These are phyloP conservation scores for Collybia nuda DNA, from an alignment of 768 basidiomycete species.

Conservation along the genomic window DNA sequence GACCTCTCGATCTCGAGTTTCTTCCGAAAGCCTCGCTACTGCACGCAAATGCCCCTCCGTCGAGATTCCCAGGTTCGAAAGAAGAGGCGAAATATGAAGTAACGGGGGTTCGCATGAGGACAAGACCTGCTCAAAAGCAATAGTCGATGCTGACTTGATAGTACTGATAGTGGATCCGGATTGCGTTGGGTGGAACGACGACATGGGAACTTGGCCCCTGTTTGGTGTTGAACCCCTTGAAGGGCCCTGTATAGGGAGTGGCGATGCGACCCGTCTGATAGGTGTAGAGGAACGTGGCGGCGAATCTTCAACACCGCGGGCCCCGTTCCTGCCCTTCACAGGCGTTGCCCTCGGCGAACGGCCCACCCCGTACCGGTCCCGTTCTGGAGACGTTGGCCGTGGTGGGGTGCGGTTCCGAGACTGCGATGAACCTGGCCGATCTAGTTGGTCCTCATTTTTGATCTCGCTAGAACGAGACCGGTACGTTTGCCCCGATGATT, in stretches of 20 bases:
- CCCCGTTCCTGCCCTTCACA: neutral
- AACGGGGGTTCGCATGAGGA: slow-evolving; percentile 65
- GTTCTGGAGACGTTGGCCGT: slow-evolving; percentile 11
- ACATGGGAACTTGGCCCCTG: slow-evolving; percentile 4
- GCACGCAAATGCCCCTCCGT: slow-evolving; percentile 63
- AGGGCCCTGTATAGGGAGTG: slow-evolving; percentile 4
- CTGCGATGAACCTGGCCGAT: too few relatives aligned
- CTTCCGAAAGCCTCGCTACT: slow-evolving; percentile 58
- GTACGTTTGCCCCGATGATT: slow-evolving; percentile 6
- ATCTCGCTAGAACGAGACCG: slow-evolving; percentile 4
- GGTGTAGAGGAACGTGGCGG: slow-evolving; percentile 12
- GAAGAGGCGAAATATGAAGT: slow-evolving; percentile 56
- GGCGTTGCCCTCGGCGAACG: neutral
- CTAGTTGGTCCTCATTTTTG: neutral
- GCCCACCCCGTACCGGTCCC: neutral
- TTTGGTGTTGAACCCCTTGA: slow-evolving; percentile 18
- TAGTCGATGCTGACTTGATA: slow-evolving; percentile 31
- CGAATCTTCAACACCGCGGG: neutral
- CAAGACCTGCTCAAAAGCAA: slow-evolving; percentile 54
- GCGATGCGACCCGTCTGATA: slow-evolving; percentile 6
- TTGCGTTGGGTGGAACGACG: slow-evolving; percentile 35
- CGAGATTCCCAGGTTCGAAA: slow-evolving; percentile 58
- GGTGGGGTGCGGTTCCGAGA: slow-evolving; percentile 24
- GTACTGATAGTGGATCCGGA: slow-evolving; percentile 44
- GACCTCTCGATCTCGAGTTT: slow-evolving; percentile 67